Evolutionary conservation across 345 rosid genomes (phyloP).

Genomic region (Triadica sebifera): DNA sequence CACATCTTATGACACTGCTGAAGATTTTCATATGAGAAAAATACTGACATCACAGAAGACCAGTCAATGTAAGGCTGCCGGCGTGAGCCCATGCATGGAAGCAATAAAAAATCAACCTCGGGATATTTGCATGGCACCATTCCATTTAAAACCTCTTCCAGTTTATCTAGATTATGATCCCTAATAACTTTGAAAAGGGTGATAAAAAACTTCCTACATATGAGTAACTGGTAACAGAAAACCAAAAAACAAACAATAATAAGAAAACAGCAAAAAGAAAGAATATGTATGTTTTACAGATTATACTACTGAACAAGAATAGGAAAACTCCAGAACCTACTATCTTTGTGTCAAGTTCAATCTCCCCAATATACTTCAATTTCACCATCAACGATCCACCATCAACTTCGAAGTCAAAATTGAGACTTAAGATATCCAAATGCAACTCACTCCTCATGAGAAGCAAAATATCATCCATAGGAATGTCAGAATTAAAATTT

Average conservation of each 20-base stretch:
- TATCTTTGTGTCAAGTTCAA: conserved; percentile 39
- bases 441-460: conserved; percentile 49
- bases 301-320: neutral
- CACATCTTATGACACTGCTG: conserved; percentile 28
- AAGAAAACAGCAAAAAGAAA: neutral
- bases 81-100: conserved; percentile 40
- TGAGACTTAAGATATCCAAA: conserved; percentile 35
- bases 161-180: conserved; percentile 39
- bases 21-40: conserved; percentile 24
- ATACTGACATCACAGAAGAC: conserved; percentile 45
- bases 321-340: conserved; percentile 26
- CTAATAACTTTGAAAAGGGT: conserved; percentile 59
- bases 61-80: conserved; percentile 45
- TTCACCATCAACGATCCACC: conserved; percentile 49
- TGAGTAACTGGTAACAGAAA: conserved; percentile 46
- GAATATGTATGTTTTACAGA: neutral
- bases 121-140: conserved; percentile 22
- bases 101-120: conserved; percentile 61
- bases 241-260: neutral
- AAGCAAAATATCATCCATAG: conserved; percentile 56
- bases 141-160: conserved; percentile 36
- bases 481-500: conserved; percentile 36
- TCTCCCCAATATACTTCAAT: conserved; percentile 46
- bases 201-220: conserved; percentile 65
- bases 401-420: conserved; percentile 52